phyloP scores from a whole-genome alignment of 2,329 filamentous ascomycete species.

The Sarocladiaceae sp. region DNA sequence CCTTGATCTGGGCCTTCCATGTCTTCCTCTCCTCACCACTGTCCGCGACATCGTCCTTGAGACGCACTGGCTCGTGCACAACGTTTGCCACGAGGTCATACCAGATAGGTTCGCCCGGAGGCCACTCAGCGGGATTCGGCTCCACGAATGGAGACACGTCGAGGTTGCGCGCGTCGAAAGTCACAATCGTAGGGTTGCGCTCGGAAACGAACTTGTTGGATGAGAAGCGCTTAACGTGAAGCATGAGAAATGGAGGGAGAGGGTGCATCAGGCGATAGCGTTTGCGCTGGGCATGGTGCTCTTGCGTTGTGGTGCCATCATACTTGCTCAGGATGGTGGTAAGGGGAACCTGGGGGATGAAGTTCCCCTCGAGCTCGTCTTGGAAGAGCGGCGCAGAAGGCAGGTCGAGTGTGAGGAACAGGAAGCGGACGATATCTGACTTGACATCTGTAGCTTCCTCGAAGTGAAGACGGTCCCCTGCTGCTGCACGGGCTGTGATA shows the following conservation, averaged over 20 bases:
- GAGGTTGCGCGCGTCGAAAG: conserved; percentile 78
- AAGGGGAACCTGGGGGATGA: conserved; percentile 89
- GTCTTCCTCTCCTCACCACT: conserved; percentile 83
- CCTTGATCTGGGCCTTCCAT: conserved; percentile 88
- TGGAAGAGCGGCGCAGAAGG: conserved; percentile 92
- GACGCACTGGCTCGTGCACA: conserved; percentile 76
- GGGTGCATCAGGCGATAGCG: conserved; percentile 88
- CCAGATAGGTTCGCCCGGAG: conserved; percentile 76
- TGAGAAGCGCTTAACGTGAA: conserved; percentile 96
- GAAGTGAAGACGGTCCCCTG: conserved; percentile 82
- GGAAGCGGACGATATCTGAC: conserved; percentile 72
- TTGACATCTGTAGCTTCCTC: conserved; percentile 84
- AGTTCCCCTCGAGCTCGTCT: conserved; percentile 89
- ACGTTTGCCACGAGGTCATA: conserved; percentile 97
- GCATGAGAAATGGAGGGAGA: conserved; percentile 82
- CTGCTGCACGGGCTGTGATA: conserved; percentile 87
- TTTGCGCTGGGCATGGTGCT: conserved; percentile 82
- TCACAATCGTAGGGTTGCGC: conserved; percentile 96
- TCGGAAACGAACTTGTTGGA: conserved; percentile 96
- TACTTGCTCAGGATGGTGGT: conserved; percentile 85
- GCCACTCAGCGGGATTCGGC: conserved; percentile 69
- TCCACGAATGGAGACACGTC: conserved; percentile 91
- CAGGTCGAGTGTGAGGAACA: conserved; percentile 90
- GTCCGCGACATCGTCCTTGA: conserved; percentile 79
- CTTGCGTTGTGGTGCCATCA: conserved; percentile 81